Evolutionary conservation across 805 yeast species (phyloP).

Genomic region (Diddensiella transvaalensis): DNA sequence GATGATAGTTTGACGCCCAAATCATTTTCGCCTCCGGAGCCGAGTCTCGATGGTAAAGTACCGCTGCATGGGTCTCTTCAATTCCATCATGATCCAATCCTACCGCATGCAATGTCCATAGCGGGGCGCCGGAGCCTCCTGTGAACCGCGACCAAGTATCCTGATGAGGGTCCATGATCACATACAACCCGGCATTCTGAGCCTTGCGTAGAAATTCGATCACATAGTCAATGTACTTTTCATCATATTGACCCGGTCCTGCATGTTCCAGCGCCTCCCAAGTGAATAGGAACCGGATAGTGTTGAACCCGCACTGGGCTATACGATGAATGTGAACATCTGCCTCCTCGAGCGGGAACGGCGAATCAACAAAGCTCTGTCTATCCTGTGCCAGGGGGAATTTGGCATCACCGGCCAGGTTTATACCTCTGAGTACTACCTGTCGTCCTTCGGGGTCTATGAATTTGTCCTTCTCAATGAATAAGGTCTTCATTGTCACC

Average conservation of each 20-base stretch:
- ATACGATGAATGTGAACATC: slow-evolving; percentile 63
- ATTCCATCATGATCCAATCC: slow-evolving; percentile 78
- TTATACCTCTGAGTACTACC: slow-evolving; percentile 73
- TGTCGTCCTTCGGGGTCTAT: slow-evolving; percentile 53
- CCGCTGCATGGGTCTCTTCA: slow-evolving; percentile 66
- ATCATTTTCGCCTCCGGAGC: slow-evolving; percentile 59
- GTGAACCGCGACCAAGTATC: slow-evolving; percentile 88
- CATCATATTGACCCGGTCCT: slow-evolving; percentile 83
- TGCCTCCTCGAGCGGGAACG: slow-evolving; percentile 74
- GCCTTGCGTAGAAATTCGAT: slow-evolving; percentile 56
- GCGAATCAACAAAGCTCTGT: slow-evolving; percentile 54
- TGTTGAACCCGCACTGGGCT: slow-evolving; percentile 77
- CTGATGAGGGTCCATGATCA: slow-evolving; percentile 85
- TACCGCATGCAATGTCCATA: slow-evolving; percentile 89
- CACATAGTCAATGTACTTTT: slow-evolving; percentile 68
- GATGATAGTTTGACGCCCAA: slow-evolving; percentile 84
- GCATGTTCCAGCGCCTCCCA: slow-evolving; percentile 93
- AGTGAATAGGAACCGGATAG: slow-evolving; percentile 69
- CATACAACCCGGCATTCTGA: slow-evolving; percentile 61
- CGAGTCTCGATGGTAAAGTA: slow-evolving; percentile 56
- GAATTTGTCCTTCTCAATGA: slow-evolving; percentile 49
- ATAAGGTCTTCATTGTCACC: slow-evolving; percentile 36
- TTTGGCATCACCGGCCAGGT: slow-evolving; percentile 72
- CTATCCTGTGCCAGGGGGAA: slow-evolving; percentile 54
- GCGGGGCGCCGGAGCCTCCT: slow-evolving; percentile 93